A percentile compares a stretch with the other conserved stretches of the same genome.
These are phyloP conservation scores for Smallanthus sonchifolius DNA, from an alignment of 129 eudicot genomes.

Conservation along the genomic window DNA sequence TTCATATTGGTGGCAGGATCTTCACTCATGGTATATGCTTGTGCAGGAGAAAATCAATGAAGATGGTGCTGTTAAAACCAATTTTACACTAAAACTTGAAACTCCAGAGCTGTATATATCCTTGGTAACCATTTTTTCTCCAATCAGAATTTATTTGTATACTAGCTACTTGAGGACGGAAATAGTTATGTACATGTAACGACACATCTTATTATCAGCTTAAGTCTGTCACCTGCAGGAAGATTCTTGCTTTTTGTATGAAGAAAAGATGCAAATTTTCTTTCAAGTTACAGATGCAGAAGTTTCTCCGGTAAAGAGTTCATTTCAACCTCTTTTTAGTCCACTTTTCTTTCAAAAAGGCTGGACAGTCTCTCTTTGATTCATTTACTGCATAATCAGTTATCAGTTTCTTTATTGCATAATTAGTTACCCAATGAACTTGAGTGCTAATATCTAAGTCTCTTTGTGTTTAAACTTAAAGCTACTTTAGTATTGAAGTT, in stretches of 20 bases:
- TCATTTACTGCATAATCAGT: too few relatives aligned
- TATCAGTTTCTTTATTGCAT: too few relatives aligned
- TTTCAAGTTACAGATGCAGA: slow-evolving; percentile 44
- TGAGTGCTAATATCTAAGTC: too few relatives aligned
- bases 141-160: slow-evolving; percentile 1
- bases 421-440: too few relatives aligned
- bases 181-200: background rate
- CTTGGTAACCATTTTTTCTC: slow-evolving; percentile 34
- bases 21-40: slow-evolving; percentile 23
- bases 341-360: too few relatives aligned
- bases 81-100: slow-evolving; percentile 46
- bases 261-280: slow-evolving; percentile 34
- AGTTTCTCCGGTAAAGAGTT: slow-evolving; percentile 38
- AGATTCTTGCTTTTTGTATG: slow-evolving; percentile 34
- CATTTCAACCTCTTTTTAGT: background rate
- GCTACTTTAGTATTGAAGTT: background rate
- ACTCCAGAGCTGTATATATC: slow-evolving; percentile 53
- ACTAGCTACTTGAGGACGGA: background rate
- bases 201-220: slow-evolving; percentile 5
- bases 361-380: too few relatives aligned
- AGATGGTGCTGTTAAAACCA: slow-evolving; percentile 24
- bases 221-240: slow-evolving; percentile 41
- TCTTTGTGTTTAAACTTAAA: too few relatives aligned
- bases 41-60: slow-evolving; percentile 47
- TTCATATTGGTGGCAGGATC: background rate